Percentiles rank a stretch among this genome's conserved stretches.
These are phyloP conservation scores for Aegilops longissima DNA, from an alignment of 176 grass and related monocot genomes.

Conservation along the genomic window DNA sequence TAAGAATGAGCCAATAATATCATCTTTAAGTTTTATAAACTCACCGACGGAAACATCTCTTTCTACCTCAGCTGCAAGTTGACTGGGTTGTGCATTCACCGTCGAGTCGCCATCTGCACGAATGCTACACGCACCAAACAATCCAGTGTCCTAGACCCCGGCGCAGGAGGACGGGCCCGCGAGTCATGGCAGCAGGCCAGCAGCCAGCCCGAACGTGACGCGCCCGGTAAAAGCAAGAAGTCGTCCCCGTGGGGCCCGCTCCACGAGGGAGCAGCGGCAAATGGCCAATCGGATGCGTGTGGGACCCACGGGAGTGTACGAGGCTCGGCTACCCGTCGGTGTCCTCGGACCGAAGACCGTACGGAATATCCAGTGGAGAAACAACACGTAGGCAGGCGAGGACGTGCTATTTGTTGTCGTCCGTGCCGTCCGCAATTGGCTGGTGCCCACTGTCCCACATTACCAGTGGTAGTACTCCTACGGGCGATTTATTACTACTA, in stretches of 20 bases:
- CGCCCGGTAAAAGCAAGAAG: neutral
- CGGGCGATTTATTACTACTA: neutral
- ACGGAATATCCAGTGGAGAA: neutral
- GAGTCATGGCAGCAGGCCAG: neutral
- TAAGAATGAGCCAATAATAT: too few relatives aligned
- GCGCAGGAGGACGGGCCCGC: too few relatives aligned
- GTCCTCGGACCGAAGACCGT: constrained; percentile 40
- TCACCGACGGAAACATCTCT: too few relatives aligned
- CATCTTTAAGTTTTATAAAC: too few relatives aligned
- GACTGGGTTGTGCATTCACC: too few relatives aligned
- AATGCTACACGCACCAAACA: neutral
- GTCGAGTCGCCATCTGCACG: neutral
- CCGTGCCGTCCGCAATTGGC: neutral
- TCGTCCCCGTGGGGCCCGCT: neutral
- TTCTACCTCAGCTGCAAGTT: too few relatives aligned
- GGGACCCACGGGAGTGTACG: constrained; percentile 33
- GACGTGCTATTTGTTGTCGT: neutral
- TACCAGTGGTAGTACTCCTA: neutral
- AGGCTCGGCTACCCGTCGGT: constrained; percentile 40
- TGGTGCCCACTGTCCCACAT: neutral
- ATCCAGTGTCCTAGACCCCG: neutral
- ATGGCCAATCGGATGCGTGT: neutral
- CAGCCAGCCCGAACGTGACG: neutral
- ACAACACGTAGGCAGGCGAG: neutral
- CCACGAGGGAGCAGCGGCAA: neutral